A percentile compares a stretch with the other conserved stretches of the same genome.
Evolutionary conservation across 257 asterid genomes (phyloP).

Genomic region (Solanum gandarillasii): DNA sequence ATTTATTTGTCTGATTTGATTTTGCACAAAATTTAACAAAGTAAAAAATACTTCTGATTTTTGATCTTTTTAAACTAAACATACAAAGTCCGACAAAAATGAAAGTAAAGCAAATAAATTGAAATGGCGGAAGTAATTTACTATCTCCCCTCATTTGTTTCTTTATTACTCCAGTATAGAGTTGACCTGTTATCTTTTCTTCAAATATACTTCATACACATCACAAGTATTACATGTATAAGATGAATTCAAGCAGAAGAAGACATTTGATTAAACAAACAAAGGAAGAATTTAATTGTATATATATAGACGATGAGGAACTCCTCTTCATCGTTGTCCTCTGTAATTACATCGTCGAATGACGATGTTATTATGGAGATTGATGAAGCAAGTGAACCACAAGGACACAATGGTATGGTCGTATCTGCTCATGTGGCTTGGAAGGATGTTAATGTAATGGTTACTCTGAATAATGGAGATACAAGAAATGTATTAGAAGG

Average conservation of each 20-base stretch:
- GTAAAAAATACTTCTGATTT: no score
- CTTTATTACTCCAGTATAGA: background rate
- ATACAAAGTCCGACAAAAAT: no score
- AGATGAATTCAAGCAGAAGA: background rate
- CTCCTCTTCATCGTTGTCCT: background rate
- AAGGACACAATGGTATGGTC: background rate
- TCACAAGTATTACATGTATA: background rate
- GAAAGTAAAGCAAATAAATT: no score
- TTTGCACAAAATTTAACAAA: no score
- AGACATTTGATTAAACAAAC: background rate
- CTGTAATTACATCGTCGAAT: background rate
- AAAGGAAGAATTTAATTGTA: background rate
- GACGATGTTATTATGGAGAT: background rate
- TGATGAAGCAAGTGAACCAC: background rate
- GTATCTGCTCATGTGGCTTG: background rate
- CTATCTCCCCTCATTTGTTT: background rate
- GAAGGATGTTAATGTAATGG: background rate
- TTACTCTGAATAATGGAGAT: background rate
- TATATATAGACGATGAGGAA: background rate
- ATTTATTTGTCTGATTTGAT: no score
- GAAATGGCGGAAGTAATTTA: fast-evolving
- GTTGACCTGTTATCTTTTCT: background rate
- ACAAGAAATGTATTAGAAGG: background rate
- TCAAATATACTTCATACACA: background rate
- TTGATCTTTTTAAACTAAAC: no score